Conservation (phyloP, 176 grass and related monocot species). For the Otatea glauca region DNA sequence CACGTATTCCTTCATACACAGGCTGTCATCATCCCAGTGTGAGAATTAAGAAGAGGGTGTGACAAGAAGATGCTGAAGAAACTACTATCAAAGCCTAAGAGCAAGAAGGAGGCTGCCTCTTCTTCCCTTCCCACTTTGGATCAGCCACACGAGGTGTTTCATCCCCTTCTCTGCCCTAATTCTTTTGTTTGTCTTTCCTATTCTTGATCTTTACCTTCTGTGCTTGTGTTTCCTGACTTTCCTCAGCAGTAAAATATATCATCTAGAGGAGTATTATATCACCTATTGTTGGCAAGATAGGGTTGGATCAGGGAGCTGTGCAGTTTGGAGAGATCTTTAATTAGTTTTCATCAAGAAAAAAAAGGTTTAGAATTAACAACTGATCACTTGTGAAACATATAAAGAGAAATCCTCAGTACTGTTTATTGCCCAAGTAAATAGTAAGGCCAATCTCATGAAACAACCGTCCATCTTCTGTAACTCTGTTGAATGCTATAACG, state of each 20-base stretch:
- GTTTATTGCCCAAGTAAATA: neutral
- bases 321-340: neutral
- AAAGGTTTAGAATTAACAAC: too few species aligned
- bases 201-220: neutral
- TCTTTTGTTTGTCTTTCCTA: neutral
- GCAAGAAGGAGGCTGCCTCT: constrained; percentile 53
- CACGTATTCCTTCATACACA: constrained; percentile 27
- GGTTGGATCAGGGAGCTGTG: neutral
- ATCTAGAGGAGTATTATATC: neutral
- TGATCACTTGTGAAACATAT: too few species aligned
- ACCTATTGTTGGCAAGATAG: neutral
- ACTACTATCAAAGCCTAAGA: constrained; percentile 49
- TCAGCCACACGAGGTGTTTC: constrained; percentile 45
- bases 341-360: neutral
- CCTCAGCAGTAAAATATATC: neutral
- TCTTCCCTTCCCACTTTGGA: constrained; percentile 56
- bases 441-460: neutral
- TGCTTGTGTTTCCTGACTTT: neutral
- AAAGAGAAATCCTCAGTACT: neutral
- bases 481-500: neutral
- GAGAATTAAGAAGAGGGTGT: constrained; percentile 10
- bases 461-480: neutral
- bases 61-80: constrained; percentile 56
- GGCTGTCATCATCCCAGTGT: neutral
- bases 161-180: neutral